Percentiles rank a stretch among this genome's conserved stretches.
phyloP scores from a whole-genome alignment of 352 stramenopile genomes.

The Phytophthora rubi region DNA sequence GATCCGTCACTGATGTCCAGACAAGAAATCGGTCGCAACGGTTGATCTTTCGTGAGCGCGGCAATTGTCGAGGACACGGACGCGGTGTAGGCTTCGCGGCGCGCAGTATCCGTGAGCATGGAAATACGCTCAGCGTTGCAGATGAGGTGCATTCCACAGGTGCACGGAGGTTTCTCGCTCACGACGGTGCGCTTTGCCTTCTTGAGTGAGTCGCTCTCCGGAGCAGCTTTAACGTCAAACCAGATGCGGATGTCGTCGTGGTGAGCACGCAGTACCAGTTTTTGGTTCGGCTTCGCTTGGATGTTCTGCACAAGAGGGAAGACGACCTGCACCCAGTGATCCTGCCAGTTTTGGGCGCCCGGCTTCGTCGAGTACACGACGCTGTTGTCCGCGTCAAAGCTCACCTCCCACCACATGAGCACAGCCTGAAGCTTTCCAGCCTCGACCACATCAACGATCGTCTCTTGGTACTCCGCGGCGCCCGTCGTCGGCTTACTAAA shows the following conservation, averaged over 20 bases:
- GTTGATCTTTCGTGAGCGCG: slow-evolving; percentile 21
- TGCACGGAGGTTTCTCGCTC: slow-evolving; percentile 66
- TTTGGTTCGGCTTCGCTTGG: slow-evolving; percentile 23
- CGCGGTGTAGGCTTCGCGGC: slow-evolving; percentile 50
- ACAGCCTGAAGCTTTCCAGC: slow-evolving; percentile 64
- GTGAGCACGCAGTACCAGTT: slow-evolving; percentile 59
- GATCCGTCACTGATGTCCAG: slow-evolving; percentile 85
- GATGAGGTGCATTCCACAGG: slow-evolving; percentile 77
- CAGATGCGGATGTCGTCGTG: slow-evolving; percentile 83
- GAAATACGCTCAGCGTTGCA: slow-evolving; percentile 82
- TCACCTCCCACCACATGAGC: slow-evolving; percentile 85
- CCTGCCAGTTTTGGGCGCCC: slow-evolving; percentile 78
- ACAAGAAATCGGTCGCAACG: slow-evolving; percentile 44
- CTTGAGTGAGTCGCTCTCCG: slow-evolving; percentile 27
- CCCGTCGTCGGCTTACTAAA: slow-evolving; percentile 53
- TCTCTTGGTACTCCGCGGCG: slow-evolving; percentile 44
- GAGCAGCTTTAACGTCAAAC: slow-evolving; percentile 62
- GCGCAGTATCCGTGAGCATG: slow-evolving; percentile 67
- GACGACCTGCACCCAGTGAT: slow-evolving; percentile 85
- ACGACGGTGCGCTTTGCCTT: slow-evolving; percentile 41
- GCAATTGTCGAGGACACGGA: slow-evolving; percentile 33
- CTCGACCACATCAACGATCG: slow-evolving; percentile 39
- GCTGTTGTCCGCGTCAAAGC: slow-evolving; percentile 56
- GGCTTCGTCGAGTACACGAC: slow-evolving; percentile 76
- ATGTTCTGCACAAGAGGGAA: slow-evolving; percentile 58